Conservation (phyloP, 495 filamentous ascomycete genomes). For the Alectoria sarmentosa region DNA sequence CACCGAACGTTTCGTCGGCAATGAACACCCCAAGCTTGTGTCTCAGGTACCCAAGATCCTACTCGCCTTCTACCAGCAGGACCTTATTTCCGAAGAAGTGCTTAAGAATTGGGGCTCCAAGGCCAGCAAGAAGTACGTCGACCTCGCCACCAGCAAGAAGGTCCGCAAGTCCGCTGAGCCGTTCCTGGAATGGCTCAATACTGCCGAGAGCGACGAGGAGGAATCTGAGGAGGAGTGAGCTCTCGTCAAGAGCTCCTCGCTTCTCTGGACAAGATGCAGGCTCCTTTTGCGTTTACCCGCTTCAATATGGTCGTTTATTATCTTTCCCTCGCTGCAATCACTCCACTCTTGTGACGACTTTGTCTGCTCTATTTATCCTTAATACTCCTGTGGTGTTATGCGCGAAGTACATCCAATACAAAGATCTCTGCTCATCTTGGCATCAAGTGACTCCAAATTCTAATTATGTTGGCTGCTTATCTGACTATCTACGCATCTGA, state of each 20-base stretch:
- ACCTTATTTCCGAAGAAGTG: conserved; percentile 78
- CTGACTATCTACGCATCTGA: not conserved
- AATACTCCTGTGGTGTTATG: not conserved
- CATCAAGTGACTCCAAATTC: not conserved
- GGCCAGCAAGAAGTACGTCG: conserved; percentile 97
- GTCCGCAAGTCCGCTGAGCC: conserved; percentile 90
- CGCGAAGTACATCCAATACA: not conserved
- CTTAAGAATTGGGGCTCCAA: conserved; percentile 87
- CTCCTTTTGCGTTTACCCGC: not conserved
- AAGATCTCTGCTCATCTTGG: not conserved
- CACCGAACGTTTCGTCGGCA: conserved; percentile 84
- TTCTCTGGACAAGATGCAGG: not conserved
- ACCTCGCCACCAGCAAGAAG: conserved; percentile 82
- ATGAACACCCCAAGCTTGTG: conserved; percentile 71
- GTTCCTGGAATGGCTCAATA: conserved; percentile 90
- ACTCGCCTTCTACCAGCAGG: conserved; percentile 77
- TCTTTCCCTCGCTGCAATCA: not conserved
- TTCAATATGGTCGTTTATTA: not conserved
- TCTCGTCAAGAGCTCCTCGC: not conserved
- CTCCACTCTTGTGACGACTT: not conserved
- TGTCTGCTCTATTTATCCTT: conserved; percentile 1
- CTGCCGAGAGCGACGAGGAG: conserved; percentile 78
- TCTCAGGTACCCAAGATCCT: conserved; percentile 77
- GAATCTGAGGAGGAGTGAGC: conserved; percentile 44
- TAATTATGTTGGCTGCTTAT: not conserved